Evolutionary conservation across 768 basidiomycete species (phyloP).

Genomic region (Termitomyces bulborhizus): DNA sequence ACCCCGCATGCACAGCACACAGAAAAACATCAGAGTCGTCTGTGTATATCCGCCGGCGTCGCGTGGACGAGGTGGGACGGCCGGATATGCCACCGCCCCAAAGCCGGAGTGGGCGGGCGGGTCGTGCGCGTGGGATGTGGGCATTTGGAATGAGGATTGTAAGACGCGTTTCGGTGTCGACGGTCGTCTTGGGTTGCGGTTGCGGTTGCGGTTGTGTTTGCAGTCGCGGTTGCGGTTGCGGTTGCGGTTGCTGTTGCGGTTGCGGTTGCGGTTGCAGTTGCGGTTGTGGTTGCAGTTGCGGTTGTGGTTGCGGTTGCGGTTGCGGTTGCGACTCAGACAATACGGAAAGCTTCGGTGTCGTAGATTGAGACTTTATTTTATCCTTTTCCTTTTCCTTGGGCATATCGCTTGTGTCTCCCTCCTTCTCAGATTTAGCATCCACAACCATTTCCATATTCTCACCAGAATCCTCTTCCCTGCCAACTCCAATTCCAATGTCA

Average conservation of each 20-base stretch:
- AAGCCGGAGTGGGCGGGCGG: slow-evolving; percentile 42
- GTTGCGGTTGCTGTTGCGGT: no score
- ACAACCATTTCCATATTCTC: slow-evolving; percentile 10
- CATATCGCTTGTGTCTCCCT: background rate
- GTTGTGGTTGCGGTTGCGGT: no score
- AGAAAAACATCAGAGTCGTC: slow-evolving; percentile 72
- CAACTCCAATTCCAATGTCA: slow-evolving; percentile 18
- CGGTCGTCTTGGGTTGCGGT: background rate
- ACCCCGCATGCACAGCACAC: slow-evolving; percentile 65
- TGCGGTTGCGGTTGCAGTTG: no score
- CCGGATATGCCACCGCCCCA: slow-evolving; percentile 62
- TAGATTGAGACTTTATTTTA: slow-evolving; percentile 1
- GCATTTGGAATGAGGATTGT: slow-evolving; percentile 56
- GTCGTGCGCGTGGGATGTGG: slow-evolving; percentile 50
- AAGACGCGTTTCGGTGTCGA: slow-evolving; percentile 40
- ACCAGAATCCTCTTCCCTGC: no score
- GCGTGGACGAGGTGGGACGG: slow-evolving; percentile 15
- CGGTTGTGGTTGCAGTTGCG: no score
- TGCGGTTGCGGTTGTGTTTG: no score
- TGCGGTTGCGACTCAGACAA: no score
- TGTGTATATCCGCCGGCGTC: slow-evolving; percentile 53
- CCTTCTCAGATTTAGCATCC: background rate
- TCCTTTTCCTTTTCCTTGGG: slow-evolving; percentile 9
- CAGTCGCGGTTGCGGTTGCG: no score
- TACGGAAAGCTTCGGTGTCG: slow-evolving; percentile 1